Conservation (phyloP, 1,284 basidiomycete genomes). For the Microbotryum silenes-acaulis region DNA sequence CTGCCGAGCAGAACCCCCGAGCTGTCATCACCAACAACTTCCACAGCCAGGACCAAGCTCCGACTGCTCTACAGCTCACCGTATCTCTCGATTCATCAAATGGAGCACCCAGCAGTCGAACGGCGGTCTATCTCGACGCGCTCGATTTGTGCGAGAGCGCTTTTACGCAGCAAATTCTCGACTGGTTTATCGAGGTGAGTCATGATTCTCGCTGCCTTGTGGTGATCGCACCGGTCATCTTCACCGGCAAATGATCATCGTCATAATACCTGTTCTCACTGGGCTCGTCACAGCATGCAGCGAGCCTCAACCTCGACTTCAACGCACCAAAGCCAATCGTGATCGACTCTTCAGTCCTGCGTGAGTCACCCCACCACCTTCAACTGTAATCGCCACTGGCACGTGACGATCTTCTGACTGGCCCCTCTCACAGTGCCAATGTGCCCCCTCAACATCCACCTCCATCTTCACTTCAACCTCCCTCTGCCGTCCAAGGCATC, state of each 20-base stretch:
- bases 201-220: neutral
- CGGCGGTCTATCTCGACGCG: neutral
- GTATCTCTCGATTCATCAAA: neutral
- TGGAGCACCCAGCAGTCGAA: neutral
- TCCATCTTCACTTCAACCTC: neutral
- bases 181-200: conserved; percentile 10
- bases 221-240: too few relatives aligned
- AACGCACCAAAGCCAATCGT: too few relatives aligned
- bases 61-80: neutral
- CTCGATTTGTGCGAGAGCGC: neutral
- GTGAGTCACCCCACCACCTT: neutral
- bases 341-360: neutral
- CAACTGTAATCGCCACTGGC: neutral
- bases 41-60: too few relatives aligned
- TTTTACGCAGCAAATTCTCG: neutral
- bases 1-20: neutral
- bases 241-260: neutral
- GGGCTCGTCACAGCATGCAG: neutral
- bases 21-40: neutral
- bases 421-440: neutral
- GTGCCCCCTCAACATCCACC: neutral
- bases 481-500: neutral
- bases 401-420: neutral
- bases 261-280: neutral
- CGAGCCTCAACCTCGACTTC: neutral